Base-by-base conservation (phyloP, 805 yeast species). In the Candida xyloterini region DNA sequence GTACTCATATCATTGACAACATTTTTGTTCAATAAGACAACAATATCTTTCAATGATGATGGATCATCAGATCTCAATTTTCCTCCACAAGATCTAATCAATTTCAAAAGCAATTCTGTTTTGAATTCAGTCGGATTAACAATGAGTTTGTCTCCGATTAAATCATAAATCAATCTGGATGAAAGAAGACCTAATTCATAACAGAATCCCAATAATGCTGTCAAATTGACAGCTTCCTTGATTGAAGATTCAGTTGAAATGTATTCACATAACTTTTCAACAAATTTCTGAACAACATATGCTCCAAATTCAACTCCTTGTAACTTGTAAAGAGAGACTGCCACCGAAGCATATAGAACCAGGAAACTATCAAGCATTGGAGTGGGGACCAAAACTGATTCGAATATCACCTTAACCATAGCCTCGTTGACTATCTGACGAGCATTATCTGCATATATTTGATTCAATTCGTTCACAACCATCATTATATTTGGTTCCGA, bases 281-380 rank as follows among this genome's bases (percentile, higher is more conserved):
- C 84, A 40, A 85, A 57, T 0, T 77, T 70, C 57, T 93, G 99
- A 24, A 89, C 70, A 43, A 89, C 82, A 50, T 68, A 75, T 0
- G 97, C 99, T 44, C 96, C 97, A 59, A 88, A 84, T 46, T 88
- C 96, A 27, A 81, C 77, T 15, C 99, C 98, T 50, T 85, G 84
- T 15, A 80, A 55, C 44, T 84, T 73, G 63, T 84, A 88, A 16
- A 93, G 59, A 1, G 95, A 82, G 15, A 81, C 81, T 2, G 81
- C 75, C 7, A 88, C 69, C 5, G 88, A 81, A 1, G 95, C 84
- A 59, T 91, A 90, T 23, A 86, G 70, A 44, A 84, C 74, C 27
- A 90, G 77, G 57, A 88, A 87, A 1, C 84, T 76, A 47, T 90
- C 97, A 34, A 88, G 65, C 35, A 89, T 63, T 33, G 84, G 73